These are phyloP conservation scores for Globisporangium spinosum DNA, from an alignment of 352 stramenopile species.

Conservation along the genomic window DNA sequence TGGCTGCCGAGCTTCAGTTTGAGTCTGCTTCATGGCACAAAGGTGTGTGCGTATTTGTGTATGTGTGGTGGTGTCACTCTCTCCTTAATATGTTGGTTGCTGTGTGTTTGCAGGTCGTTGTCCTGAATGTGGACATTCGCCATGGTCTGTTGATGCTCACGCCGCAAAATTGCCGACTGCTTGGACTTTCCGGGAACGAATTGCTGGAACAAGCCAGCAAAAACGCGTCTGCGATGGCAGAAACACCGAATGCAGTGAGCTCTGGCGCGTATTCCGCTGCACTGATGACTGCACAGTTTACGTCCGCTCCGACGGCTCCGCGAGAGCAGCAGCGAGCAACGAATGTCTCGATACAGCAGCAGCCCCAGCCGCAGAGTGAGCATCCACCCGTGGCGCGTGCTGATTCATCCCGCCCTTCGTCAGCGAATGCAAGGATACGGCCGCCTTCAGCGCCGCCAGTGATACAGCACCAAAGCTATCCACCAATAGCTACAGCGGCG, in stretches of 20 bases:
- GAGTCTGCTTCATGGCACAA: constrained; percentile 52
- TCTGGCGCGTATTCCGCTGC: constrained; percentile 55
- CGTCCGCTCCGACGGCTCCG: constrained; percentile 12
- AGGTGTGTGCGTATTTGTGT: constrained; percentile 25
- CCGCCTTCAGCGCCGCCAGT: neutral
- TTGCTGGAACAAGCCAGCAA: constrained; percentile 18
- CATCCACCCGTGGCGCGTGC: neutral
- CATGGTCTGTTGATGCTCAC: constrained; percentile 72
- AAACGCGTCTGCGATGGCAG: constrained; percentile 1
- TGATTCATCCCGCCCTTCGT: neutral
- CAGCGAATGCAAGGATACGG: neutral
- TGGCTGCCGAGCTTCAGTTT: constrained; percentile 52
- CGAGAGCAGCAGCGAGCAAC: constrained; percentile 1
- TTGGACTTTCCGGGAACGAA: constrained; percentile 39
- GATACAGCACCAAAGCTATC: neutral
- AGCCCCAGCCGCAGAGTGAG: constrained; percentile 5
- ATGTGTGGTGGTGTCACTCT: too few species aligned
- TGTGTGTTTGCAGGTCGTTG: constrained; percentile 30
- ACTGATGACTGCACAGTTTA: constrained; percentile 42
- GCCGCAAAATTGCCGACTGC: constrained; percentile 57
- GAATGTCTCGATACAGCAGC: neutral
- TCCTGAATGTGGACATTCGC: constrained; percentile 64
- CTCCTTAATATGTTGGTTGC: neutral
- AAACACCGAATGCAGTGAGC: neutral
- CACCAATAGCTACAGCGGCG: neutral